Evolutionary conservation across 1,284 basidiomycete genomes (phyloP).

Genomic region (Thelephora terrestris): DNA sequence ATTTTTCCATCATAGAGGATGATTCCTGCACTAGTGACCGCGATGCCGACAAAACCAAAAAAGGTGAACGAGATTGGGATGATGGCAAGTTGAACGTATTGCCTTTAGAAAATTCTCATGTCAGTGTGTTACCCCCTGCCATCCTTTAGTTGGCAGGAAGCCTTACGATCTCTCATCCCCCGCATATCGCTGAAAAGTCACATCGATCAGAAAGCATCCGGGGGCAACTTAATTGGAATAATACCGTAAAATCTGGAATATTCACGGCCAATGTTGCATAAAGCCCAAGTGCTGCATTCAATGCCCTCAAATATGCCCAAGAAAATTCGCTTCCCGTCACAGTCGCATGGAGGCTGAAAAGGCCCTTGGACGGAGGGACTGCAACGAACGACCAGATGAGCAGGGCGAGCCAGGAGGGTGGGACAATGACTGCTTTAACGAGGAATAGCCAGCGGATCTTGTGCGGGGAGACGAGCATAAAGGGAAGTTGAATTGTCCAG

Average conservation of each 20-base stretch:
- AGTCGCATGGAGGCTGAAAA: constrained; percentile 35
- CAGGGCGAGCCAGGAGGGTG: constrained; percentile 58
- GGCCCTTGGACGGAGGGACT: constrained; percentile 43
- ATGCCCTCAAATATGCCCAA: constrained; percentile 66
- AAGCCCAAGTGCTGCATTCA: constrained; percentile 61
- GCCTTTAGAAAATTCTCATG: constrained; percentile 24
- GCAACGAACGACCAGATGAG: constrained; percentile 66
- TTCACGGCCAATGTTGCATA: constrained; percentile 61
- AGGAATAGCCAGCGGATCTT: constrained; percentile 67
- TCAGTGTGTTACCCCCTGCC: background rate
- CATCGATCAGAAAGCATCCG: background rate
- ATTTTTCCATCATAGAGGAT: constrained; percentile 45
- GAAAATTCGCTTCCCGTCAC: constrained; percentile 41
- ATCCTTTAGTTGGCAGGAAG: constrained; percentile 2
- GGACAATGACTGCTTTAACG: constrained; percentile 55
- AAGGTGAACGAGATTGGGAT: constrained; percentile 64
- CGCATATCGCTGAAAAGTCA: constrained; percentile 39
- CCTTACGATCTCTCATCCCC: constrained; percentile 47
- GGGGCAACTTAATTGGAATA: constrained; percentile 9
- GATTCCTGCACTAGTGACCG: constrained; percentile 58
- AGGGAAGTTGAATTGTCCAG: constrained; percentile 64
- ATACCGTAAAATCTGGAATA: constrained; percentile 63
- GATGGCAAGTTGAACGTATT: constrained; percentile 59
- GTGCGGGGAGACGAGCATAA: constrained; percentile 69
- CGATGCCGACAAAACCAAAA: constrained; percentile 45